Evolutionary conservation across 768 basidiomycete species (phyloP), one percentile per base, ranked within the genome.

Genomic region (Amanita molliuscula): DNA sequence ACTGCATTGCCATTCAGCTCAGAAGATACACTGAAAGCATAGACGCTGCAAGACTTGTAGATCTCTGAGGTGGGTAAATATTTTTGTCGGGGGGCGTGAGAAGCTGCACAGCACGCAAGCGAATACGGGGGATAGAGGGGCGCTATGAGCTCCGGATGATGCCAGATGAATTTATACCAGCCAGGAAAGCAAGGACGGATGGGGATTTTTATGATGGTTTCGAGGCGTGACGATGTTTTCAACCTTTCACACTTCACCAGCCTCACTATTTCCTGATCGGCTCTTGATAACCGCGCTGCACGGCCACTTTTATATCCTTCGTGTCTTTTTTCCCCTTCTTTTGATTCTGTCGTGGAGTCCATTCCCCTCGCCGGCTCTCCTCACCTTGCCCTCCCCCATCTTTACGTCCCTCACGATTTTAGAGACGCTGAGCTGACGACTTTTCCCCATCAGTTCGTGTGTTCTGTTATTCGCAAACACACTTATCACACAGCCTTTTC

Each of bases 361-460:
- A 61, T 61, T 65, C 59, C 57, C 65, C 64, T 59, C 67, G 54
- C 57, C 65, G 64, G 57, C 64, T 50, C 50, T 48, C 55, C 48
- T 52, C 61, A 55, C 59, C 54, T 53, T 54, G 57, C 56, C 57
- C 47, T 56, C 55, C 53, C 59, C 57, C 54, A 52, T 46, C 55
- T 53, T 52, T 55, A 61, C 57, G 58, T 42, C 55, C 57, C 54
- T 72, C 65, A 71, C 74, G 74, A 73, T 67, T 59, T 50, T 55
- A 60, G 54, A 70, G 18, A 50, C 69, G 71, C 71, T 74, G 63
- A 73, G 70, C 71, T 74, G 63, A 73, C 71, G 64, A 69, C 67
- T 61, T 61, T 61, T 58, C 56, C 55, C 56, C n/a, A 18, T 28
- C 41, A 50, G 49, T 13, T 6, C 29, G 48, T 49, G 47, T 48